Base-by-base conservation (phyloP, 2,329 filamentous ascomycete species). In the Exophiala sideris region DNA sequence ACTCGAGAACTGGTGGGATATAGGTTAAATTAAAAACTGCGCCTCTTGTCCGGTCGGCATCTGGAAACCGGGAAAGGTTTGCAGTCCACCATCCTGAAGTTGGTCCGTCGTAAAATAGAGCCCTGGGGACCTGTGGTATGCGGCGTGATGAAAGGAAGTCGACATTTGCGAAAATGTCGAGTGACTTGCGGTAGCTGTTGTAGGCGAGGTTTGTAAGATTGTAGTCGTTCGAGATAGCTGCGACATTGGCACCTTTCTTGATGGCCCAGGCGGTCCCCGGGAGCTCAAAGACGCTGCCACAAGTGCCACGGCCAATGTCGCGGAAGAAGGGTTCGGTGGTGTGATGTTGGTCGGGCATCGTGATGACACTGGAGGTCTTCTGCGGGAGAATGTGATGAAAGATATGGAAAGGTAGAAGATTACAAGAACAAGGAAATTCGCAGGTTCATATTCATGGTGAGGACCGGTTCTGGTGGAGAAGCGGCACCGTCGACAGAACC, bases 251-350 rank as follows among this genome's bases (percentile, higher is more conserved):
- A 10, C 16, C 21, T 36, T 14, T 32, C 21, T 38, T 45, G 10
- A 29, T 50, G 12, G 21, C 39, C 7, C 16, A 44, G 7, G 33
- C 7, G 14, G 24, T 18, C 20, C 36, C 16, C 11, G 21, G 40
- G 7, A 14, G 34, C 21, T 50, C 52, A 32, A 58, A 58, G 12
- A 58, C 48, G 14, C 56, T 58, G 3, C 56, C 56, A 34, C 56
- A 58, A 39, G 20, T 55, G 12, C 56, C 56, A 14, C 52, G 48
- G 12, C 56, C 56, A 16, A 58, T 58, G 21, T 58, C 52, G 12
- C 56, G 45, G 12, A 44, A 24, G 40, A 16, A 5, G 10, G 20
- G 3, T 3, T 40, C 10, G 14, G 10, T 16, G 11, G 24, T 29
- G 24, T 29, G 24, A 29, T 29, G 24, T 18, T 18, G 2, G 7